Evolutionary conservation across 306 rosid genomes (phyloP).

Genomic region (Carpinus fangiana): DNA sequence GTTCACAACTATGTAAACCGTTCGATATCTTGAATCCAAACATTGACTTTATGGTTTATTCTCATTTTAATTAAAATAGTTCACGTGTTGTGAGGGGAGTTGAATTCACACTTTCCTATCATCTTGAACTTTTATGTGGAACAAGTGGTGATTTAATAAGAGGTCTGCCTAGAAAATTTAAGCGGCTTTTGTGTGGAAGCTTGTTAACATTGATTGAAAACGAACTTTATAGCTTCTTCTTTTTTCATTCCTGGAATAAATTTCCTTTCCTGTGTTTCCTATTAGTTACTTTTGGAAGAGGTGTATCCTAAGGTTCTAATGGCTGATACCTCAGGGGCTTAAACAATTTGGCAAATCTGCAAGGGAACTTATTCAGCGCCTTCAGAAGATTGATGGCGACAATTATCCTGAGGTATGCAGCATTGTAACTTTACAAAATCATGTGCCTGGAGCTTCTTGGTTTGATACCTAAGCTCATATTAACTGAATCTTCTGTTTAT

Average conservation of each 20-base stretch:
- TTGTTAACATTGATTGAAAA: not conserved
- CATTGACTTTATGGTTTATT: no score
- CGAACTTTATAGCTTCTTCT: not conserved
- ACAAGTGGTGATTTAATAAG: no score
- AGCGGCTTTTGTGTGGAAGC: no score
- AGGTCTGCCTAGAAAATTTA: no score
- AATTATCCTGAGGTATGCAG: slow-evolving; percentile 87
- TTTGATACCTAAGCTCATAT: not conserved
- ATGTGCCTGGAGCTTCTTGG: slow-evolving; percentile 6
- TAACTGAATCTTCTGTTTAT: slow-evolving; percentile 17
- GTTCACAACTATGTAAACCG: no score
- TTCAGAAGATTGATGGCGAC: slow-evolving; percentile 95
- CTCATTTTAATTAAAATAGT: no score
- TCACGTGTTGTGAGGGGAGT: no score
- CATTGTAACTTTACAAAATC: slow-evolving; percentile 8
- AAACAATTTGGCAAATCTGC: slow-evolving; percentile 83
- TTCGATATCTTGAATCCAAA: no score
- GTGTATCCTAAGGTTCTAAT: not conserved
- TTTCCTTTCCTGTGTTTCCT: not conserved
- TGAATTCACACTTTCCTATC: no score
- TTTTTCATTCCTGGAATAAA: not conserved
- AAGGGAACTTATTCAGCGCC: slow-evolving; percentile 76
- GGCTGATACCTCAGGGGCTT: slow-evolving; percentile 55
- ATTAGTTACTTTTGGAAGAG: not conserved
- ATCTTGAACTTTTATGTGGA: no score